Conservation (phyloP, 306 rosid species). For the Rosa persica region DNA sequence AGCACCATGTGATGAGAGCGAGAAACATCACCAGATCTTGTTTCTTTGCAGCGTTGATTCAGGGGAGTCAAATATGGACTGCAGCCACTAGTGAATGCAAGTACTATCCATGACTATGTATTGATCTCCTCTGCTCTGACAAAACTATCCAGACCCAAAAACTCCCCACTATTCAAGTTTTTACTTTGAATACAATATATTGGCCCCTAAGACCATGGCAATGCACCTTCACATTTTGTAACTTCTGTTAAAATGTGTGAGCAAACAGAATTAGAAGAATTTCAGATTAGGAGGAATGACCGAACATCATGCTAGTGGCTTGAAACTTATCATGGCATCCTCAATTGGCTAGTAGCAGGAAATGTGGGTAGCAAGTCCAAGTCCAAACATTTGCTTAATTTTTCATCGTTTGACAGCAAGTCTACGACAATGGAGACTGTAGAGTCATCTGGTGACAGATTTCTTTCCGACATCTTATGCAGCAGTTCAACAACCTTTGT, state of each 20-base stretch:
- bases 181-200: neutral
- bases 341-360: slow-evolving; percentile 12
- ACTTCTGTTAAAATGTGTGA: slow-evolving; percentile 10
- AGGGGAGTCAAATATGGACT: neutral
- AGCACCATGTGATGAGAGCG: neutral
- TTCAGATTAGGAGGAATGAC: neutral
- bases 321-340: slow-evolving; percentile 5
- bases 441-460: slow-evolving; percentile 36
- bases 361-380: slow-evolving; percentile 43
- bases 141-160: no score
- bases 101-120: no score
- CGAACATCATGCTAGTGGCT: neutral
- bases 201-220: neutral
- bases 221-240: neutral
- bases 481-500: slow-evolving; percentile 46
- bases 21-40: neutral
- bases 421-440: slow-evolving; percentile 36
- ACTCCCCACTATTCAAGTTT: neutral
- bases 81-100: neutral
- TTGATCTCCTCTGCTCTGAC: no score
- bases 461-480: slow-evolving; percentile 35
- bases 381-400: slow-evolving; percentile 29
- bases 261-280: neutral
- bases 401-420: slow-evolving; percentile 36
- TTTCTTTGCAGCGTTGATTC: neutral